These are phyloP conservation scores for Chlamydomonas reinhardtii DNA, from an alignment of 163 green algal species.

Conservation along the genomic window DNA sequence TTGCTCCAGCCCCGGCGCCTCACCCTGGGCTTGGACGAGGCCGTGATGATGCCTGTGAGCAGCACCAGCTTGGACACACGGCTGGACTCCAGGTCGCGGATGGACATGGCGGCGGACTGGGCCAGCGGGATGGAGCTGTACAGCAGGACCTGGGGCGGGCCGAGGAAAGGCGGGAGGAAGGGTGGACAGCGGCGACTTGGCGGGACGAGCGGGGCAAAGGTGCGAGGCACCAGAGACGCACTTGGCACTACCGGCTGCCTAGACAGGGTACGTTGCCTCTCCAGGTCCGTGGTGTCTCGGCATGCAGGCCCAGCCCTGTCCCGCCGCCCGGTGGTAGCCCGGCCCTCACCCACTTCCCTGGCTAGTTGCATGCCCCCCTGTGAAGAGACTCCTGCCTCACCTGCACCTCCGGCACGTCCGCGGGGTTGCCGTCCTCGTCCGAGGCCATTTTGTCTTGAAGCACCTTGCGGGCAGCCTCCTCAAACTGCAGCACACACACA, in stretches of 20 bases:
- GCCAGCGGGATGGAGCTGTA: conserved; percentile 73
- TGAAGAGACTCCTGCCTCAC: background rate
- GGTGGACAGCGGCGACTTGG: background rate
- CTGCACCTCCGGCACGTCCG: conserved; percentile 54
- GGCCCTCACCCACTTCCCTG: no score
- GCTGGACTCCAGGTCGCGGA: conserved; percentile 85
- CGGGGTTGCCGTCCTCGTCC: conserved; percentile 49
- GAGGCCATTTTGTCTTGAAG: conserved; percentile 65
- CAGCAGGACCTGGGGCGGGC: conserved; percentile 81
- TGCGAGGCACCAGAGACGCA: no score
- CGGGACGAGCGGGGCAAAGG: no score
- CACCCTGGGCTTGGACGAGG: conserved; percentile 88
- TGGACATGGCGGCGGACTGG: conserved; percentile 59
- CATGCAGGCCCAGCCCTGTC: no score
- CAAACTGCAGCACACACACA: conserved; percentile 56
- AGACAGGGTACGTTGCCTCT: no score
- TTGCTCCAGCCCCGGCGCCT: background rate
- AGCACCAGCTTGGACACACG: conserved; percentile 95
- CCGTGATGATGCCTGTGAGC: conserved; percentile 97
- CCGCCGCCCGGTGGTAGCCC: no score
- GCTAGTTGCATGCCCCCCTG: no score
- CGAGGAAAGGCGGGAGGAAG: background rate
- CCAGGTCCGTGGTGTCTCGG: no score
- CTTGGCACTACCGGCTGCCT: no score
- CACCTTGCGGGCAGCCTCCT: conserved; percentile 69